phyloP scores from a whole-genome alignment of 495 filamentous ascomycete genomes.

The Tuber umbilicatum region DNA sequence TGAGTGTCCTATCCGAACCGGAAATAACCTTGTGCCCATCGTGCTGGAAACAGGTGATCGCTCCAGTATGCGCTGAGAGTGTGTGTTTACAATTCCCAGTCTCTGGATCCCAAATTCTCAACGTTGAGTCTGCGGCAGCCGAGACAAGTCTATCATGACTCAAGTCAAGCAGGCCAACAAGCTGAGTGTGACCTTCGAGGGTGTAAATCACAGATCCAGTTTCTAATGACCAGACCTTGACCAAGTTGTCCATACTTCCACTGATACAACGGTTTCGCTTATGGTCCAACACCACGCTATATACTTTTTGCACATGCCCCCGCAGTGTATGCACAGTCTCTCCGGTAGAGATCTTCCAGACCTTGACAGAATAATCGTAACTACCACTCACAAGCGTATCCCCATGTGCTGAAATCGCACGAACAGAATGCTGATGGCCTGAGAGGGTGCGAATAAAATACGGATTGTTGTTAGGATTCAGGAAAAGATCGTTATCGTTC shows the following conservation, averaged over 20 bases:
- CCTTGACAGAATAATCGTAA: constrained; percentile 91
- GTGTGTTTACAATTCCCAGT: constrained; percentile 83
- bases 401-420: constrained; percentile 90
- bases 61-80: constrained; percentile 86
- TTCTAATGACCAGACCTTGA: constrained; percentile 97
- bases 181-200: constrained; percentile 85
- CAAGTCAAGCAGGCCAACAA: constrained; percentile 86
- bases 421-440: constrained; percentile 91
- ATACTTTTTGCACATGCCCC: constrained; percentile 90
- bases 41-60: constrained; percentile 98
- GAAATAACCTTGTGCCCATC: constrained; percentile 95
- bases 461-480: constrained; percentile 74
- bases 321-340: constrained; percentile 80
- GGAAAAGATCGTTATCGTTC: constrained; percentile 48
- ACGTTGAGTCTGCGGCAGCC: constrained; percentile 87
- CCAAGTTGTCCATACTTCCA: constrained; percentile 94
- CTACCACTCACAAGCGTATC: constrained; percentile 98
- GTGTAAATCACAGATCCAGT: constrained; percentile 79
- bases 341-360: constrained; percentile 96
- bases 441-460: constrained; percentile 84
- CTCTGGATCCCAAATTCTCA: constrained; percentile 96
- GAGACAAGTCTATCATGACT: constrained; percentile 83
- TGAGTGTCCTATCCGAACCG: constrained; percentile 87
- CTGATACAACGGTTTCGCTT: constrained; percentile 92
- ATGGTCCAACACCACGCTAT: constrained; percentile 91